Evolutionary conservation across 108 stramenopile species (phyloP), one percentile per base, ranked within the genome.

Genomic region (Pseudonitzschia multiseries): DNA sequence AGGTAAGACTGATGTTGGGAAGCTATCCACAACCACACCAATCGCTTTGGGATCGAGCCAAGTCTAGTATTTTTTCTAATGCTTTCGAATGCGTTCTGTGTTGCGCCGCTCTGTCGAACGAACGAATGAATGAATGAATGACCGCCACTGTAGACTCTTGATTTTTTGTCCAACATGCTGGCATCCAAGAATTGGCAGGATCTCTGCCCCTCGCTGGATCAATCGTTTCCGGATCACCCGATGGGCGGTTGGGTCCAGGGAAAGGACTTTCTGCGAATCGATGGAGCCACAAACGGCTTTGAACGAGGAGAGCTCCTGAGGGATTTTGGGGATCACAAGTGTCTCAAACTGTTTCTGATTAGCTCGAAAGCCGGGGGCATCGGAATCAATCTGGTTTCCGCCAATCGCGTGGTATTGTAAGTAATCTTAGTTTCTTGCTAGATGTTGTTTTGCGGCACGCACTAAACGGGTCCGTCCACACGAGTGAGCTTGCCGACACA

Each of bases 251-350:
- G 92, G 92, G 72, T 56, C 59, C 71, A 72, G 31, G 79, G 81
- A 13, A 31, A 53, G 14, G 86, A 93, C 10, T 89, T 86, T 70
- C 80, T 89, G 9, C 86, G 92, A 14, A 90, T 93, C 54, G 92
- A 93, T 77, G 92, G 92, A 24, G 54, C 54, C 18, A 87, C 83
- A 9, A 63, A 63, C 60, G 79, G 86, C n/a, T 57, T 56, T 42
- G 80, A 88, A 18, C 82, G 92, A 27, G 89, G 91, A 28, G 84
- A 85, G 15, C 72, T 84, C 5, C 73, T 93, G 54, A 14, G 29
- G n/a, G 57, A 65, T 1, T 80, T 80, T 40, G 36, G 40, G 22
- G 70, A 85, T 24, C 27, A 73, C 33, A 12, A 80, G 62, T 31
- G 79, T 50, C 29, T 73, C 32, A 36, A 79, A 66, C 67, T 77